Percentiles rank a stretch among this genome's conserved stretches.
Evolutionary conservation across 2,329 filamentous ascomycete species (phyloP).

Genomic region (Emmonsiellopsis sp.): DNA sequence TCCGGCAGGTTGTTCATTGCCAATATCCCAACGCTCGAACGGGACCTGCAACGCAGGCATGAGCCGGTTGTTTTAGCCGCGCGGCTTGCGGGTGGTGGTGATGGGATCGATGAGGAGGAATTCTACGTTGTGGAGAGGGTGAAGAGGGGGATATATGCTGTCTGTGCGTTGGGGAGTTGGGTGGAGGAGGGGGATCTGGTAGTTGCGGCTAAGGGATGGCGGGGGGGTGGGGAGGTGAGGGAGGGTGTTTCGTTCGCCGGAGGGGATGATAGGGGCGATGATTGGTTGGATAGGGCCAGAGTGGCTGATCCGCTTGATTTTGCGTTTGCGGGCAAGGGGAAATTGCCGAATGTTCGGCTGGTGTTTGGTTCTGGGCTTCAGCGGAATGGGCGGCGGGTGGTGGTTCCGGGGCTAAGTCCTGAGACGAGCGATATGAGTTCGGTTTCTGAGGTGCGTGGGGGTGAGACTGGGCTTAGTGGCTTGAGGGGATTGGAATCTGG

Average conservation of each 20-base stretch:
- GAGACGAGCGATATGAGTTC: not conserved
- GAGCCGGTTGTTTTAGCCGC: conserved; percentile 26
- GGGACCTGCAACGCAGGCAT: conserved; percentile 13
- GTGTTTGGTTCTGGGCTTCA: conserved; percentile 17
- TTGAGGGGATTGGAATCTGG: not conserved
- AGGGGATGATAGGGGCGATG: conserved; percentile 7
- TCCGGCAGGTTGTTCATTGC: conserved; percentile 30
- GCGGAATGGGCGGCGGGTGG: no score
- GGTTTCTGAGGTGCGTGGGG: not conserved
- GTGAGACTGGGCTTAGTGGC: not conserved
- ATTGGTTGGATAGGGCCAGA: conserved; percentile 29
- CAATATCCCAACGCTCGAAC: conserved; percentile 29
- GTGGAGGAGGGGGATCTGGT: conserved; percentile 31
- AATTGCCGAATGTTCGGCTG: conserved; percentile 21
- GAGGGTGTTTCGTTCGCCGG: not conserved
- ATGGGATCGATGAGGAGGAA: conserved; percentile 18
- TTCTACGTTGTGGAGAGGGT: conserved; percentile 33
- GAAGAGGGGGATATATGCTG: conserved; percentile 31
- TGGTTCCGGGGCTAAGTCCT: not conserved
- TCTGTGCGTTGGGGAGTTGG: conserved; percentile 25
- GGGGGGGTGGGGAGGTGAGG: not conserved
- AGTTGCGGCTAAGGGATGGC: conserved; percentile 29
- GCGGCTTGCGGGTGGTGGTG: conserved; percentile 14
- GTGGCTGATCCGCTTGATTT: conserved; percentile 22
- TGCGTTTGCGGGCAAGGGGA: conserved; percentile 15